Conservation (phyloP, 768 basidiomycete genomes). For the Strobilomyces dryophilus region DNA sequence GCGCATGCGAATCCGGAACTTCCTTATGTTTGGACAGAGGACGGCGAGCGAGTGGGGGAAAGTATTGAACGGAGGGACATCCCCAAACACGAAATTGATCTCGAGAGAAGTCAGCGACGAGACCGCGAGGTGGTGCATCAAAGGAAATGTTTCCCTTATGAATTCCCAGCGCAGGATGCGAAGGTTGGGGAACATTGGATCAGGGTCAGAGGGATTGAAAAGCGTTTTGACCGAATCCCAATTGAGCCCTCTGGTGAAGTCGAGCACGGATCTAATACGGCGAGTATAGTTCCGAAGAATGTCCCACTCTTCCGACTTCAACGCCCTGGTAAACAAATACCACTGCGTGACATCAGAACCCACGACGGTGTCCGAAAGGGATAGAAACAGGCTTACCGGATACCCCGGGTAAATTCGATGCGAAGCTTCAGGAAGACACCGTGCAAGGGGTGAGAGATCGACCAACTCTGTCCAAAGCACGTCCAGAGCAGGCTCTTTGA, state of each 20-base stretch:
- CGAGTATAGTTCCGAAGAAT: constrained; percentile 3
- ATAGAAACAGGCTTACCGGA: background rate
- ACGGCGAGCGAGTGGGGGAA: constrained; percentile 1
- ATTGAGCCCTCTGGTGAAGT: constrained; percentile 2
- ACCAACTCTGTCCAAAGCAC: constrained; percentile 5
- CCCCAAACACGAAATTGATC: constrained; percentile 1
- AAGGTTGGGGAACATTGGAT: constrained; percentile 4
- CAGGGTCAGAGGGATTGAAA: constrained; percentile 1
- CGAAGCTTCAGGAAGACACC: constrained; percentile 3
- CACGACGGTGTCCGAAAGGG: background rate
- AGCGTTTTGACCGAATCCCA: constrained; percentile 4
- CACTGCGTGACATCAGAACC: background rate
- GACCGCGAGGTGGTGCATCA: constrained; percentile 6
- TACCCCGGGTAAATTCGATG: constrained; percentile 6
- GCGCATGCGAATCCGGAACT: background rate
- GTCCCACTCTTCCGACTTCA: background rate
- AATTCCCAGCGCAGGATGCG: constrained; percentile 5
- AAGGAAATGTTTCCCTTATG: constrained; percentile 4
- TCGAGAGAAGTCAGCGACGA: constrained; percentile 1
- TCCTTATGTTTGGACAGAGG: constrained; percentile 3
- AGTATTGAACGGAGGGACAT: constrained; percentile 1
- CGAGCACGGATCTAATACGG: background rate
- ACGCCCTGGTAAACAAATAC: background rate
- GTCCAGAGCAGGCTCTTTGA: constrained; percentile 5
- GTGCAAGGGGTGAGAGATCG: constrained; percentile 4